Base-by-base conservation (phyloP, 2,329 filamentous ascomycete genomes). In the Akanthomyces uredinophilus region DNA sequence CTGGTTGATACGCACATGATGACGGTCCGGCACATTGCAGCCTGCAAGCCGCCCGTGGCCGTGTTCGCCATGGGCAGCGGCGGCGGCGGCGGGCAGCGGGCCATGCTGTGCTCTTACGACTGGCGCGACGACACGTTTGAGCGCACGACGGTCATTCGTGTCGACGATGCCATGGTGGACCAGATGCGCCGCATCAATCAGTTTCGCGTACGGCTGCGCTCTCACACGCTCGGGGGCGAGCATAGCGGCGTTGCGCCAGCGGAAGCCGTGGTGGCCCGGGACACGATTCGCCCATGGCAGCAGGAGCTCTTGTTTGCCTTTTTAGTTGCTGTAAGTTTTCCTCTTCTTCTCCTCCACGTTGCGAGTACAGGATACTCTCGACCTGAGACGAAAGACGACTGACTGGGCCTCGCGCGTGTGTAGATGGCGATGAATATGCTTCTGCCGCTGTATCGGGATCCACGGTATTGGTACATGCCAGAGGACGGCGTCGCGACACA, bases 1-100 rank as follows among this genome's bases (percentile, higher is more conserved):
- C 67, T 78, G 2, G 70, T 78, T n/a, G 75, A 78, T 61, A 76
- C 73, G 16, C 70, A 71, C 50, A 77, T 70, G n/a, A 74, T 79
- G 73, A 79, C 76, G 5, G 75, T 75, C 2, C 78, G 73, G 0
- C 66, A 78, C 7, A 78, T 80, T 64, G 62, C 53, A 1, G 24
- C 61, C 8, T 18, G 32, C 18, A 37, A 32, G 2, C 69, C 68
- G 2, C 79, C 79, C 0, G 69, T 75, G 1, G 75, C 72, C 39
- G 72, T 79, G 58, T 66, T 81, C 10, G 65, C 79, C n/a, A 75
- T 73, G n/a, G 79, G 75, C 8, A 66, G 68, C 1, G 79, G 80
- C 63, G 76, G 76, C 5, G 78, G 78, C 5, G 78, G 78, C 2
- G 77, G 79, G 75, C 77, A 79, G 62, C 71, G 79, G 8, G 75